Evolutionary conservation across 1,284 basidiomycete species (phyloP), one percentile per base, ranked within the genome.

Genomic region (Cryptococcus jaspeensis): DNA sequence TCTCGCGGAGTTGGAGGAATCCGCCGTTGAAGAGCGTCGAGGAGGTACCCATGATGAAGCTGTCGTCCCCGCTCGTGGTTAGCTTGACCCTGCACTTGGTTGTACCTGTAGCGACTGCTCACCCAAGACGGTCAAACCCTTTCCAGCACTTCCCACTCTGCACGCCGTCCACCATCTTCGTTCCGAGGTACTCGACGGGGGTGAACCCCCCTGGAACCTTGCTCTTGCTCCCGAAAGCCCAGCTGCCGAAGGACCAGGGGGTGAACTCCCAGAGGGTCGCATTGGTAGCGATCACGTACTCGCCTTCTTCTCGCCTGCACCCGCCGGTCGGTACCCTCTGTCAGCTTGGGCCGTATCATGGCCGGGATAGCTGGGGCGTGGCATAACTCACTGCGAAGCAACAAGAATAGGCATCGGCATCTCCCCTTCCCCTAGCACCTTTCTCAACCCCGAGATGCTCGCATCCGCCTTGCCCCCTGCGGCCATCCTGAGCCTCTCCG

Each of bases 241-340:
- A 82, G 0, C 75, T 69, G 13, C 81, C 81, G 52, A 80, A 81
- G 61, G 81, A 79, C 53, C 68, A 77, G 1, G 78, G 79, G 1
- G 72, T 80, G 55, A 79, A 79, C 59, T 82, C 81, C 69, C 75
- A 82, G 9, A 75, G 60, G 8, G 78, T 77, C 2, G 76, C 76
- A 60, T 81, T 81, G 40, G 64, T 63, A 8, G 76, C 68, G 43
- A 80, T 70, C 57, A 79, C 67, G 15, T 74, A 48, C 60, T 79
- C 72, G 45, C 74, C 73, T 1, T 67, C 69, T 59, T 79, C 78
- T n/a, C n/a, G n/a, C n/a, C n/a, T 80, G 74, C 59, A n/a, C n/a
- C n/a, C n/a, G n/a, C 70, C 71, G 55, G 12, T 11, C 36, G 23
- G 11, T n/a, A 11, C 12, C 36, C n/a, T 9, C 52, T 43, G 45